These are phyloP conservation scores for Sechiopsis laciniata DNA, from an alignment of 306 rosid genomes.

Conservation along the genomic window DNA sequence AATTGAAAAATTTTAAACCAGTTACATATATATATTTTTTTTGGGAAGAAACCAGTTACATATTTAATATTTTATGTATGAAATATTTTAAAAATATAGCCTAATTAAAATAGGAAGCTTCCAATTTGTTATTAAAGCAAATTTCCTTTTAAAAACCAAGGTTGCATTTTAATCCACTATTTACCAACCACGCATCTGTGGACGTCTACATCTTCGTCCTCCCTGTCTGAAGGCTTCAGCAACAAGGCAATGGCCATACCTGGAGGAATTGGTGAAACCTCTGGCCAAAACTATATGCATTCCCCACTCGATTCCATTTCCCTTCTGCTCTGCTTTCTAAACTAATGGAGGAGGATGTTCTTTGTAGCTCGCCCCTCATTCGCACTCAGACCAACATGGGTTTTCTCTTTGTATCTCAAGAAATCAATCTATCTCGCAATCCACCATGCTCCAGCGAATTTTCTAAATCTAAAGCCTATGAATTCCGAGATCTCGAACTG, in stretches of 20 bases:
- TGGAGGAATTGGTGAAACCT: neutral
- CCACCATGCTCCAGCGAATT: neutral
- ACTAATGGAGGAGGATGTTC: conserved; percentile 42
- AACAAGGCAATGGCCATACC: neutral
- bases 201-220: neutral
- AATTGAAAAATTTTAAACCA: no score
- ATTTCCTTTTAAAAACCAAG: no score
- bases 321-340: conserved; percentile 3
- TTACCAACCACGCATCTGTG: neutral
- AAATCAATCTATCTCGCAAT: conserved; percentile 19
- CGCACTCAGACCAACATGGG: conserved; percentile 26
- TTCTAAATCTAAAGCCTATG: conserved; percentile 33
- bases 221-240: neutral
- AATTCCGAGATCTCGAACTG: conserved; percentile 40
- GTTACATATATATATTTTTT: no score
- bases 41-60: no score
- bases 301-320: neutral
- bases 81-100: no score
- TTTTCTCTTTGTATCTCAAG: conserved; percentile 15
- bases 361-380: conserved; percentile 16
- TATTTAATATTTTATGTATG: no score
- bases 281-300: neutral
- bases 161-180: neutral
- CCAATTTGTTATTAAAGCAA: no score
- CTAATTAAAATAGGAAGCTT: no score